Evolutionary conservation across 768 basidiomycete species (phyloP), one percentile per base, ranked within the genome.

Genomic region (Lactarius sp.): DNA sequence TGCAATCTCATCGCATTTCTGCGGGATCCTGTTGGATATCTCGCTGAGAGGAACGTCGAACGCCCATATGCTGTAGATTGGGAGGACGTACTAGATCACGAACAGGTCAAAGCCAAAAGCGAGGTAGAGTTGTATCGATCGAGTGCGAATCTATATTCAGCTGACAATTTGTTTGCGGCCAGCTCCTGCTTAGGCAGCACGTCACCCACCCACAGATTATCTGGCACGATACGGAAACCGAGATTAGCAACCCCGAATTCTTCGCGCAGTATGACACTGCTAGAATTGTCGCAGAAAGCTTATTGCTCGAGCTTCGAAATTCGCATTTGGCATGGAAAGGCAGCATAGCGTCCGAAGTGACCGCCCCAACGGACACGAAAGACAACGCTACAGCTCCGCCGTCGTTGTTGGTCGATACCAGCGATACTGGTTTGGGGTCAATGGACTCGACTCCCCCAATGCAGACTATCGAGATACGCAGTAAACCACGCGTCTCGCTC

Each of bases 1-100:
- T 90, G 87, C 75, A 97, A 95, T 76, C 79, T 90, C 47, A 77
- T 96, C 62, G 82, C 81, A 59, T 97, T 97, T 73, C 74, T 94
- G 58, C 84, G 85, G 56, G 77, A 80, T 55, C 91, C 94, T 1
- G 78, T 80, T 9, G 73, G 75, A 42, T 94, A 92, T 68, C 75
- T 97, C 18, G 73, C 72, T 8, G 79, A 81, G 31, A 80, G 76
- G 67, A 70, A 72, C 4, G 74, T 82, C 41, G 74, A 80, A 52
- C 81, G 83, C 55, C 84, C 89, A 1, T 92, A 88, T 68, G 77
- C 78, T n/a, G 78, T 85, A 50, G 78, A 77, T 41, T 95, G 94
- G 94, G 80, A 82, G 55, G 76, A 85, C 5, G 84, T 80, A 7
- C 75, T 94, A 39, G 85, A 90, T 64, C 80, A 86, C 65, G 81